phyloP scores from a whole-genome alignment of 1,139 yeast species.

The Scheffersomyces segobiensis region DNA sequence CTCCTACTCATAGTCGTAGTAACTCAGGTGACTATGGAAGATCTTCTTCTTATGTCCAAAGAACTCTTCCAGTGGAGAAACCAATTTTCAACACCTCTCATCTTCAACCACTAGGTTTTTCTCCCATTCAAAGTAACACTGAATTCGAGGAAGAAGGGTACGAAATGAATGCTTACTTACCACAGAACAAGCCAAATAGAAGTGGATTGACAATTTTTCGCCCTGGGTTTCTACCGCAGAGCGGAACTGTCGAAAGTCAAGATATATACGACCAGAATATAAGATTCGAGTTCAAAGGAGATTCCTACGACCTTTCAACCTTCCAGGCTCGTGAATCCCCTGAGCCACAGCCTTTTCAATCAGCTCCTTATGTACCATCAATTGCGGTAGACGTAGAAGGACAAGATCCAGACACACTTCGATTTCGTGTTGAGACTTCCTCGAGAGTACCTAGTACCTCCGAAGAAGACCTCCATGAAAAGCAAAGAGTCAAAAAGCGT shows the following conservation, averaged over 20 bases:
- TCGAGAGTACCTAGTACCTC: not conserved
- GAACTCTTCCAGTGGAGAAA: slow-evolving; percentile 2
- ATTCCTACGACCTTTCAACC: slow-evolving; percentile 42
- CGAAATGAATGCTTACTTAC: not conserved
- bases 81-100: slow-evolving; percentile 27
- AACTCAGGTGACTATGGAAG: slow-evolving; percentile 12
- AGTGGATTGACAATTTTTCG: not conserved
- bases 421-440: not conserved
- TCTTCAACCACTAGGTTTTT: slow-evolving; percentile 18
- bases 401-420: slow-evolving; percentile 10
- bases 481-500: slow-evolving; percentile 31
- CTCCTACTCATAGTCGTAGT: slow-evolving; percentile 15
- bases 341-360: slow-evolving; percentile 3
- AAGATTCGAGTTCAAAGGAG: slow-evolving; percentile 44
- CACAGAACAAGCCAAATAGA: not conserved
- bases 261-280: slow-evolving; percentile 43
- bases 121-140: slow-evolving; percentile 15
- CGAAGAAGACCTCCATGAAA: slow-evolving; percentile 30
- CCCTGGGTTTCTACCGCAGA: not conserved
- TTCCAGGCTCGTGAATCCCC: slow-evolving; percentile 25
- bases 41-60: slow-evolving; percentile 10
- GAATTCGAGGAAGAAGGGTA: slow-evolving; percentile 5
- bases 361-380: slow-evolving; percentile 1
- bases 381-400: not conserved
- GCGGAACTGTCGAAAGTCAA: slow-evolving; percentile 41